A percentile compares a stretch with the other conserved stretches of the same genome.
phyloP scores from a whole-genome alignment of 2,329 filamentous ascomycete species.

The Chalara sp. region DNA sequence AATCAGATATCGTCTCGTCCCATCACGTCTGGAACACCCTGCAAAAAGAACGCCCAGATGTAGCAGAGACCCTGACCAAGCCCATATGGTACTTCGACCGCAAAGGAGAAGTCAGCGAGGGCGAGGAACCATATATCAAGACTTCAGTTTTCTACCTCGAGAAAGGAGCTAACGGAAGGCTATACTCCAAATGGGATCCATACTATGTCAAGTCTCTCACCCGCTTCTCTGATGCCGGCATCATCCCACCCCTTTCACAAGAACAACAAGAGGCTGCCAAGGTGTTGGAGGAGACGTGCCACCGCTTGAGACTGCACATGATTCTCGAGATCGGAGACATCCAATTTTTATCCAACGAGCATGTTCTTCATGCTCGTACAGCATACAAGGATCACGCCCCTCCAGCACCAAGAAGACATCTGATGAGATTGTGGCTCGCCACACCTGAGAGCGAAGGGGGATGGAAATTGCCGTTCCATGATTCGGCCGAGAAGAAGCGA shows the following conservation, averaged over 20 bases:
- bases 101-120: constrained; percentile 72
- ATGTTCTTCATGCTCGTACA: constrained; percentile 75
- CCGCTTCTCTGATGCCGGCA: constrained; percentile 65
- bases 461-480: constrained; percentile 77
- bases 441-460: constrained; percentile 78
- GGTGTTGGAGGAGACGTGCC: constrained; percentile 70
- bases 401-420: constrained; percentile 64
- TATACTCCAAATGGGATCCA: constrained; percentile 85
- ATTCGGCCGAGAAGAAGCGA: constrained; percentile 77
- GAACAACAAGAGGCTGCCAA: constrained; percentile 62
- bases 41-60: constrained; percentile 67
- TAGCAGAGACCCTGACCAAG: constrained; percentile 65
- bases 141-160: constrained; percentile 73
- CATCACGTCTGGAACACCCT: constrained; percentile 79
- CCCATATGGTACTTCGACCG: constrained; percentile 91
- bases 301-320: constrained; percentile 73
- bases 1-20: constrained; percentile 72
- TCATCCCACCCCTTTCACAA: constrained; percentile 65
- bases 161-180: constrained; percentile 53
- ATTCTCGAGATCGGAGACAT: constrained; percentile 81
- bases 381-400: constrained; percentile 68
- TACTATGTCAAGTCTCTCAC: constrained; percentile 75
- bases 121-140: constrained; percentile 68
- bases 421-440: constrained; percentile 79
- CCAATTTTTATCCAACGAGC: constrained; percentile 76